Conservation (phyloP, 2,329 filamentous ascomycete genomes). For the Botrytis paeoniae region DNA sequence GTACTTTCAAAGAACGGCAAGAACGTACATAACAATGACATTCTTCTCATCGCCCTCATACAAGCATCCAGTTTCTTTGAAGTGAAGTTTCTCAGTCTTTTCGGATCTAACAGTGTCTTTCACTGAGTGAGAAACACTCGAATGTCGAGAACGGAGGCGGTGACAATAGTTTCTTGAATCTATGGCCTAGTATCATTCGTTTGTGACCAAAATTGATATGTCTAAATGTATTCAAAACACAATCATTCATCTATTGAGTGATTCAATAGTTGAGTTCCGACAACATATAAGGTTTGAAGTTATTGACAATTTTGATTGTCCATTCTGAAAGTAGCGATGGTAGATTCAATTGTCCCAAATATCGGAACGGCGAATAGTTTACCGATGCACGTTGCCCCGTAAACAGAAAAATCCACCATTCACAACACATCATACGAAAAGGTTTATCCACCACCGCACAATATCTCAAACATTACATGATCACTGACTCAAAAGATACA, state of each 20-base stretch:
- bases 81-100: not conserved
- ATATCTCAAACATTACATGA: conserved; percentile 14
- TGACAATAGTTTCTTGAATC: not conserved
- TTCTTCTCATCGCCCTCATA: not conserved
- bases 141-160: not conserved
- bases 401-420: conserved; percentile 17
- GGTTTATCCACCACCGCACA: conserved; percentile 17
- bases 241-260: not conserved
- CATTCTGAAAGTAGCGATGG: not conserved
- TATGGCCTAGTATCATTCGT: not conserved
- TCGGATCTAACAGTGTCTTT: not conserved
- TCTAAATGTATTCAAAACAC: not conserved
- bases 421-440: conserved; percentile 15
- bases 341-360: not conserved
- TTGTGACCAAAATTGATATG: not conserved
- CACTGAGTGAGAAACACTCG: not conserved
- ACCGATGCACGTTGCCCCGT: conserved; percentile 18
- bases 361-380: conserved; percentile 12
- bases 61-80: not conserved
- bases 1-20: not conserved
- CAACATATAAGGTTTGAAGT: not conserved
- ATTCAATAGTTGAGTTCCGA: not conserved
- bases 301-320: not conserved
- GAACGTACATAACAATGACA: not conserved
- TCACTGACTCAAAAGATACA: conserved; percentile 17